phyloP scores from a whole-genome alignment of 1,139 yeast genomes.

The Debaryomyces robertsiae region DNA sequence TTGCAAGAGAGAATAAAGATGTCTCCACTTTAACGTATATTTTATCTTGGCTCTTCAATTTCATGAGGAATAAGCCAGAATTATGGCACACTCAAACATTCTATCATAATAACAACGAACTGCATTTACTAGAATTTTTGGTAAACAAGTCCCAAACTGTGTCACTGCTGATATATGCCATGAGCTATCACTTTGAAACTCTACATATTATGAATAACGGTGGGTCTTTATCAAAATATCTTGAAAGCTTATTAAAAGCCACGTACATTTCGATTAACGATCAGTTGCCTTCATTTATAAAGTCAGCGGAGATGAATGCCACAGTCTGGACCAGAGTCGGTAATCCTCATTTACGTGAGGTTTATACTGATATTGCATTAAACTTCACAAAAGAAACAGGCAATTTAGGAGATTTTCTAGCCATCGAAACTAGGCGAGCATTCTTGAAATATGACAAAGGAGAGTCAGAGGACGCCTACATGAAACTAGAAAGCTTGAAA shows the following conservation, averaged over 20 bases:
- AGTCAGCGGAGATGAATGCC: constrained; percentile 48
- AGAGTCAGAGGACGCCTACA: constrained; percentile 38
- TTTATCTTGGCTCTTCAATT: constrained; percentile 78
- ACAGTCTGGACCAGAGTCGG: constrained; percentile 59
- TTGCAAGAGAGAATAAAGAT: constrained; percentile 86
- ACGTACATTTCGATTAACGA: constrained; percentile 53
- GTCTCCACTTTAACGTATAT: constrained; percentile 70
- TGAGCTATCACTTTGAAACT: constrained; percentile 63
- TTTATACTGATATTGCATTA: constrained; percentile 49
- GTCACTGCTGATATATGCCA: constrained; percentile 55
- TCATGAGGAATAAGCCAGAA: constrained; percentile 67
- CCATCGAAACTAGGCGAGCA: constrained; percentile 42
- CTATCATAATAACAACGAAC: constrained; percentile 45
- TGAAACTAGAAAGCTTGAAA: constrained; percentile 30
- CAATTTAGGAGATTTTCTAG: constrained; percentile 38
- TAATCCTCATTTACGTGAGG: constrained; percentile 42
- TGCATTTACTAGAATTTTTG: constrained; percentile 65
- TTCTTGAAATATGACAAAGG: constrained; percentile 40
- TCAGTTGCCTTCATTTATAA: constrained; percentile 40
- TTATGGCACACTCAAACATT: constrained; percentile 47
- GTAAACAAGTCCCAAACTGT: constrained; percentile 58
- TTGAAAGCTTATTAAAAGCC: constrained; percentile 59
- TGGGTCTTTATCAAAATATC: constrained; percentile 42
- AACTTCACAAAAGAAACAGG: constrained; percentile 31
- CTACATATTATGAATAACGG: constrained; percentile 55